Conservation (phyloP, 768 basidiomycete species). For the Phanerochaete sordida region DNA sequence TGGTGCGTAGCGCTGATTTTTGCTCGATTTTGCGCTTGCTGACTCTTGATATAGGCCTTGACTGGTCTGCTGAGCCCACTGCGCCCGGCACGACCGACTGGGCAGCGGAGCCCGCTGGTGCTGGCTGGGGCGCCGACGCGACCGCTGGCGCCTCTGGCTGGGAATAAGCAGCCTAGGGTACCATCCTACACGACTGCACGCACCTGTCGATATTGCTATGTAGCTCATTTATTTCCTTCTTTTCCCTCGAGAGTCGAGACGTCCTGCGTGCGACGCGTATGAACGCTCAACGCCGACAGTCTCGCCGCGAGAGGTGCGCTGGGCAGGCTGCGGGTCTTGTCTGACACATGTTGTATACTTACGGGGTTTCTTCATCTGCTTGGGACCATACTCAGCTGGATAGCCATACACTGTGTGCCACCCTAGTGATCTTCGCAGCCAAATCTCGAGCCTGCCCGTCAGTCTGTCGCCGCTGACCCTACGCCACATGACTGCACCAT, state of each 20-base stretch:
- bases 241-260: background rate
- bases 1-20: slow-evolving; percentile 29
- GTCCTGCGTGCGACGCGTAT: background rate
- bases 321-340: background rate
- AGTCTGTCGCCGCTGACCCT: no score
- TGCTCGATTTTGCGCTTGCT: background rate
- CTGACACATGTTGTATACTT: background rate
- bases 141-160: slow-evolving; percentile 17
- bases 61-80: slow-evolving; percentile 88
- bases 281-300: background rate
- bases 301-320: background rate
- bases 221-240: background rate
- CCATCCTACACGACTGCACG: background rate
- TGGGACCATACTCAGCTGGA: background rate
- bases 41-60: slow-evolving; percentile 49
- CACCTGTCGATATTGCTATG: slow-evolving; percentile 4
- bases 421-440: no score
- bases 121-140: slow-evolving; percentile 30
- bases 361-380: background rate
- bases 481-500: no score
- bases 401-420: no score
- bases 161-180: slow-evolving; percentile 19
- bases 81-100: slow-evolving; percentile 34
- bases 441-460: no score
- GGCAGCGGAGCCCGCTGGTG: slow-evolving; percentile 30